Conservation (phyloP, 2,329 filamentous ascomycete genomes). For the Trichophyton equinum region DNA sequence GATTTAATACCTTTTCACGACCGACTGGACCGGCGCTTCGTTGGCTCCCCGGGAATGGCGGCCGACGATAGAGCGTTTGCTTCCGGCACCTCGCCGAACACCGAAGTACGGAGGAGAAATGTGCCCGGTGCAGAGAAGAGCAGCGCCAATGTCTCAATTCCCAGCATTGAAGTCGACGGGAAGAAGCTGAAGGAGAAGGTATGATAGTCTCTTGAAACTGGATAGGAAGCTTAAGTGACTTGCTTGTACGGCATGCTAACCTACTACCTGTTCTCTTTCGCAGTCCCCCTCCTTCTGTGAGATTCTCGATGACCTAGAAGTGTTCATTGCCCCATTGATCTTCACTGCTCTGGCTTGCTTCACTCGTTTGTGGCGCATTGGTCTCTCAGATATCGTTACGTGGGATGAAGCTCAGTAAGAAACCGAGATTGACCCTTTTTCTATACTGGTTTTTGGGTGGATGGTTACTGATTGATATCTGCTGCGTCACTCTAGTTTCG, state of each 20-base stretch:
- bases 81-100: constrained; percentile 24
- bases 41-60: constrained; percentile 19
- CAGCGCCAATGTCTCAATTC: constrained; percentile 16
- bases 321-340: constrained; percentile 49
- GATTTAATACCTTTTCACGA: neutral
- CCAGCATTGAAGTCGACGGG: constrained; percentile 17
- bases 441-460: neutral
- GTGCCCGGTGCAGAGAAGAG: constrained; percentile 23
- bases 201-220: constrained; percentile 8
- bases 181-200: constrained; percentile 29
- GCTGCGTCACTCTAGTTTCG: constrained; percentile 25
- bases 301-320: constrained; percentile 46
- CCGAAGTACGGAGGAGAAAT: constrained; percentile 33
- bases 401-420: constrained; percentile 65
- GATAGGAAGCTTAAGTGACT: neutral
- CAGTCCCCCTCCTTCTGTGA: constrained; percentile 20
- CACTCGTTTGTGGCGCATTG: constrained; percentile 56
- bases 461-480: neutral
- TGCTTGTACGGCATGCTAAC: neutral
- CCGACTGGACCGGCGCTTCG: neutral
- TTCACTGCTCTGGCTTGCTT: constrained; percentile 53
- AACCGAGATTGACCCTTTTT: constrained; percentile 5
- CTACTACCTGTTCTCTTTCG: neutral
- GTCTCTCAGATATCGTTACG: constrained; percentile 57
- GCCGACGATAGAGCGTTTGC: constrained; percentile 23